Base-by-base conservation (phyloP, 2,329 filamentous ascomycete species). In the Colletotrichum orbiculare region DNA sequence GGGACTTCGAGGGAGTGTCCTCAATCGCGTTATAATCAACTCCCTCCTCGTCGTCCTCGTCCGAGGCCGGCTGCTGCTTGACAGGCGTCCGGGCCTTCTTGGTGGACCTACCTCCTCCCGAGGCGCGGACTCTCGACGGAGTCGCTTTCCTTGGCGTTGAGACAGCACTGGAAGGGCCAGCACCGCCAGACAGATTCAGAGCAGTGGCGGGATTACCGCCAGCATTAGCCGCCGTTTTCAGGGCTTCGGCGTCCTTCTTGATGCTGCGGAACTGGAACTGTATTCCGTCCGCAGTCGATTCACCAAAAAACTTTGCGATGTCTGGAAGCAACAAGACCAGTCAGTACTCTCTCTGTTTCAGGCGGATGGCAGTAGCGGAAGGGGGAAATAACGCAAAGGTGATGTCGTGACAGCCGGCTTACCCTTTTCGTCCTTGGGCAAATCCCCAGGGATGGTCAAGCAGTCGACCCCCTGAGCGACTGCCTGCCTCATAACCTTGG, bases 221-320 rank as follows among this genome's bases (percentile, higher is more conserved):
- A 1, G 75, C 73, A 25, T 77, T 74, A n/a, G 81, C 78, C 3
- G 81, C 81, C 3, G 76, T 70, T 46, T 79, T 77, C 48, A 88
- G 80, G 2, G 74, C 75, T 43, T 84, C 81, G 37, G 83, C 86
- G 37, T 86, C 79, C 41, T 78, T 78, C 74, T 86, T 87, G 75
- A 89, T 82, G 33, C 73, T 66, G 1, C 87, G 82, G 70, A 89
- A 88, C 70, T 89, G 86, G 72, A 86, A 89, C 68, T 83, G 81
- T n/a, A 89, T 82, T 8, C 87, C 87, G 17, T 81, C 81, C 0
- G 79, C 72, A 0, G 86, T 89, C 4, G 84, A 87, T 61, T 87
- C 85, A 34, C 86, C 87, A 68, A 87, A 89, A 74, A 85, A 83
- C 66, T 82, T 85, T 65, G 84, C 82, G 54, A 89, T 88, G 47